Evolutionary conservation across 2,329 filamentous ascomycete species (phyloP).

Genomic region (Penicillium sp.): DNA sequence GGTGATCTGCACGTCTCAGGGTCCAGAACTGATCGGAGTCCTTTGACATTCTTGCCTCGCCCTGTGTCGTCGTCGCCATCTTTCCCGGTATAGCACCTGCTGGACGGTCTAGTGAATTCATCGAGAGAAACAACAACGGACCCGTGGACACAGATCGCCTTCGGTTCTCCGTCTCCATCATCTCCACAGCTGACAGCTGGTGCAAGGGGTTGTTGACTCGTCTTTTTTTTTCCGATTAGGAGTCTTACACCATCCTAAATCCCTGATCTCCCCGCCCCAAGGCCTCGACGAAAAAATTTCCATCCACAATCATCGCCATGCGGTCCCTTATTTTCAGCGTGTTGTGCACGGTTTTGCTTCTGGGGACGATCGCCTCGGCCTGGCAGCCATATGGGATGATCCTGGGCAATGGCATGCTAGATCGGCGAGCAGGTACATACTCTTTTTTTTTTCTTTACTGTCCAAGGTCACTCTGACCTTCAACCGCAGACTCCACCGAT

Average conservation of each 20-base stretch:
- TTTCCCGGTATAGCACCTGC: neutral
- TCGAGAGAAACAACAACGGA: neutral
- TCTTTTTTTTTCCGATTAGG: slow-evolving; percentile 11
- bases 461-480: slow-evolving; percentile 7
- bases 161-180: neutral
- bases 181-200: slow-evolving; percentile 6
- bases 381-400: slow-evolving; percentile 21
- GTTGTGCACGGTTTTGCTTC: slow-evolving; percentile 34
- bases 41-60: slow-evolving; percentile 11
- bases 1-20: slow-evolving; percentile 19
- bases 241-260: neutral
- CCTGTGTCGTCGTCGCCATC: slow-evolving; percentile 9
- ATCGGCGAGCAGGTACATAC: slow-evolving; percentile 29
- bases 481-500: slow-evolving; percentile 15
- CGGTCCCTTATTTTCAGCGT: slow-evolving; percentile 33
- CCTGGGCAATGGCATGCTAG: slow-evolving; percentile 14
- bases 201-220: slow-evolving; percentile 21
- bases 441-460: neutral
- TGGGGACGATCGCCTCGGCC: slow-evolving; percentile 33
- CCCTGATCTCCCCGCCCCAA: slow-evolving; percentile 4
- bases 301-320: slow-evolving; percentile 28
- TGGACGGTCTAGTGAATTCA: neutral
- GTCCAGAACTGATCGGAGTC: slow-evolving; percentile 11
- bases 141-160: neutral
- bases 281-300: slow-evolving; percentile 4